These are phyloP conservation scores for Cupressus sempervirens DNA, from an alignment of 75 land plant species.

Conservation along the genomic window DNA sequence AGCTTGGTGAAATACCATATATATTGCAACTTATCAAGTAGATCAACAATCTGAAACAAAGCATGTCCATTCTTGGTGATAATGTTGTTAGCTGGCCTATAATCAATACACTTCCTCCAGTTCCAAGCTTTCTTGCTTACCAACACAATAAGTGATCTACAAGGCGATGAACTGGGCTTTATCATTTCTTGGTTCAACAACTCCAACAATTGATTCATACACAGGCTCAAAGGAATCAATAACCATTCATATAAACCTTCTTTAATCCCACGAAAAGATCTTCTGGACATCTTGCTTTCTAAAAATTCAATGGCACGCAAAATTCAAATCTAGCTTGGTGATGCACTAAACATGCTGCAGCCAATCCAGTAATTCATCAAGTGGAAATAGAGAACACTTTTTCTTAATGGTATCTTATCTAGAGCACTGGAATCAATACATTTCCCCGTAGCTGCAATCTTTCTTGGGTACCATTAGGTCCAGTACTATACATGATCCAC, in stretches of 20 bases:
- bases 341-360: too few species aligned
- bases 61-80: neutral
- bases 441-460: neutral
- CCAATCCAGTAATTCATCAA: neutral
- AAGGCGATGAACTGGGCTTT: neutral
- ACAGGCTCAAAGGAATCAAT: neutral
- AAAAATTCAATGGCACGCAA: neutral
- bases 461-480: neutral
- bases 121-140: neutral
- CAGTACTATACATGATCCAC: neutral
- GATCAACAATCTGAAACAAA: too few species aligned
- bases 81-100: neutral
- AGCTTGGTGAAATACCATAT: neutral
- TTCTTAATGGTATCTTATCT: neutral
- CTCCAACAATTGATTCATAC: neutral
- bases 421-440: neutral
- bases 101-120: neutral
- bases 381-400: neutral
- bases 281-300: neutral
- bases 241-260: neutral
- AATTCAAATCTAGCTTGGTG: neutral
- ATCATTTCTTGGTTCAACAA: neutral
- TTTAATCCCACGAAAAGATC: neutral
- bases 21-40: neutral
- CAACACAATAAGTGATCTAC: neutral